phyloP scores from a whole-genome alignment of 345 rosid genomes.

The Salix brachista region DNA sequence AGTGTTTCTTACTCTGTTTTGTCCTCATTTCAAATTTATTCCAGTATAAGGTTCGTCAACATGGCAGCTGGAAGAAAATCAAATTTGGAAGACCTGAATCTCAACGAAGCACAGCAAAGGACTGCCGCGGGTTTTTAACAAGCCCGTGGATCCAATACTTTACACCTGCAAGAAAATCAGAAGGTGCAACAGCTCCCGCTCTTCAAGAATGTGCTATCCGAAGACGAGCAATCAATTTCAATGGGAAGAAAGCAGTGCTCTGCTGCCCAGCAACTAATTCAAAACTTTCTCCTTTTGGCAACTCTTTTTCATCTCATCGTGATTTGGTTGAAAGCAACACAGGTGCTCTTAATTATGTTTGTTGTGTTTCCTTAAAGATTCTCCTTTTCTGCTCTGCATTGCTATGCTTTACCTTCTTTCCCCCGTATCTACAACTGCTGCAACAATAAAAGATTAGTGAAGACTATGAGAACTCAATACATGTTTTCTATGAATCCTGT shows the following conservation, averaged over 20 bases:
- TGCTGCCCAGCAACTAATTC: slow-evolving; percentile 29
- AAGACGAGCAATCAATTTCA: slow-evolving; percentile 22
- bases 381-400: not conserved
- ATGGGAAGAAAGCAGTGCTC: slow-evolving; percentile 32
- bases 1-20: not conserved
- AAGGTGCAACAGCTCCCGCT: slow-evolving; percentile 3
- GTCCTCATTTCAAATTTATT: slow-evolving; percentile 8
- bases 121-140: slow-evolving; percentile 28
- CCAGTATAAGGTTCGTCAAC: slow-evolving; percentile 69
- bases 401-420: not conserved
- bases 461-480: not conserved
- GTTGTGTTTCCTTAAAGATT: not conserved
- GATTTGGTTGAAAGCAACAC: slow-evolving; percentile 31
- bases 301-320: slow-evolving; percentile 17
- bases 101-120: slow-evolving; percentile 22
- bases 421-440: not conserved
- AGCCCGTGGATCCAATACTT: slow-evolving; percentile 72
- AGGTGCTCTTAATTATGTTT: slow-evolving; percentile 33
- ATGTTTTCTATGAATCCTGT: not conserved
- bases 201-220: slow-evolving; percentile 17
- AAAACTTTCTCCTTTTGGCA: slow-evolving; percentile 20
- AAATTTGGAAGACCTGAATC: slow-evolving; percentile 44
- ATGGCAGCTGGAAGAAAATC: slow-evolving; percentile 55
- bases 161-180: slow-evolving; percentile 32
- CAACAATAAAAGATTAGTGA: not conserved